Evolutionary conservation across 192 early-diverging fungal genomes (phyloP).

Genomic region (Umbelopsis vinacea): DNA sequence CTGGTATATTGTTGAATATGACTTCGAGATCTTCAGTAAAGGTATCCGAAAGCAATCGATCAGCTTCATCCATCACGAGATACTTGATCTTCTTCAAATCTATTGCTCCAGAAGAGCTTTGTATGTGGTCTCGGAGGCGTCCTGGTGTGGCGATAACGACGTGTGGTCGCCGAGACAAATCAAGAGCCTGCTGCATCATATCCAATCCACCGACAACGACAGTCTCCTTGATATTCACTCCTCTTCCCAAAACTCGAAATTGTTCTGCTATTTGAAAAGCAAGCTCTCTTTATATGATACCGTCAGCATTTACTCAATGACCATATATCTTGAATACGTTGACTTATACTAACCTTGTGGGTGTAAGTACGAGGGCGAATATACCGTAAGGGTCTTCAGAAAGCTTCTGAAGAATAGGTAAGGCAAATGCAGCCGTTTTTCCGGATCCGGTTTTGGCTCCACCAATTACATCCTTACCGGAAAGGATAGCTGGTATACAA

Average conservation of each 20-base stretch:
- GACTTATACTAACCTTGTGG: conserved; percentile 68
- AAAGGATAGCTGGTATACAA: conserved; percentile 82
- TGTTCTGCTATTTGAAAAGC: conserved; percentile 99
- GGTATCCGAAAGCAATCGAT: conserved; percentile 83
- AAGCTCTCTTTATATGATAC: conserved; percentile 71
- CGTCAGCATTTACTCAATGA: not conserved
- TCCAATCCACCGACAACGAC: conserved; percentile 95
- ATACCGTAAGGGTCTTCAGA: conserved; percentile 96
- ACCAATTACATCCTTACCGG: conserved; percentile 81
- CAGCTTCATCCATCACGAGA: conserved; percentile 96
- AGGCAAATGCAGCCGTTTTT: conserved; percentile 97
- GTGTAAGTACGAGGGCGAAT: conserved; percentile 95
- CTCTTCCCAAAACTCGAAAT: conserved; percentile 89
- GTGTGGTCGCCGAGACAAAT: conserved; percentile 84
- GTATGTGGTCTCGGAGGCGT: conserved; percentile 90
- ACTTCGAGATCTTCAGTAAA: conserved; percentile 83
- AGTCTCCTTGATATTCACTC: conserved; percentile 80
- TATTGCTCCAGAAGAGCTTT: conserved; percentile 72
- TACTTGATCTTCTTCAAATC: conserved; percentile 77
- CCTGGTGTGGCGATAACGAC: conserved; percentile 96
- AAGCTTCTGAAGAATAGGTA: conserved; percentile 94
- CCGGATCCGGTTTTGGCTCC: conserved; percentile 96
- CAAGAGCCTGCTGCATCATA: conserved; percentile 94
- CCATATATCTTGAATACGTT: not conserved
- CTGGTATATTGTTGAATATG: conserved; percentile 80